A percentile compares a stretch with the other conserved stretches of the same genome.
phyloP scores from a whole-genome alignment of 345 rosid genomes.

The Tarenaya hassleriana region DNA sequence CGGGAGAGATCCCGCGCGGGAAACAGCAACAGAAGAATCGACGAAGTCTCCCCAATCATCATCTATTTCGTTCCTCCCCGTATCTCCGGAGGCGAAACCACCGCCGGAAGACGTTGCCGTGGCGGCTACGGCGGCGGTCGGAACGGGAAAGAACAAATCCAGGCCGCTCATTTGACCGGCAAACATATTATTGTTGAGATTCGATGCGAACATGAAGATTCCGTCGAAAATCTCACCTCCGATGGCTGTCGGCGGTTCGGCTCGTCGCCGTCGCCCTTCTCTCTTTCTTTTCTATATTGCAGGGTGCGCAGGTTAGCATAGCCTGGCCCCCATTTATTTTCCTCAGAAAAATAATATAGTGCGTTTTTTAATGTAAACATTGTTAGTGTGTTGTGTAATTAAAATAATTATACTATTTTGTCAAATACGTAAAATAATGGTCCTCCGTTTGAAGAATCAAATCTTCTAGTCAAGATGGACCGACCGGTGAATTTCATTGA shows the following conservation, averaged over 20 bases:
- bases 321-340: slow-evolving; percentile 22
- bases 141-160: slow-evolving; percentile 25
- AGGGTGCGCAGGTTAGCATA: slow-evolving; percentile 30
- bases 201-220: slow-evolving; percentile 38
- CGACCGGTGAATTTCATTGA: too few species aligned
- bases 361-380: too few species aligned
- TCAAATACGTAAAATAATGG: too few species aligned
- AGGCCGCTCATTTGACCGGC: slow-evolving; percentile 32
- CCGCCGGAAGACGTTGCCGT: too few species aligned
- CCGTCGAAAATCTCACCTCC: slow-evolving; percentile 45
- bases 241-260: slow-evolving; percentile 15
- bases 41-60: slow-evolving; percentile 67
- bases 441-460: too few species aligned
- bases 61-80: slow-evolving; percentile 22
- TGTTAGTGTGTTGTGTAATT: too few species aligned
- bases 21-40: slow-evolving; percentile 16
- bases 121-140: too few species aligned
- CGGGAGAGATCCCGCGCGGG: slow-evolving; percentile 29
- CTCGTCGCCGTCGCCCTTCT: slow-evolving; percentile 29
- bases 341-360: too few species aligned
- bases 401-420: too few species aligned
- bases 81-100: neutral
- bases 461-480: too few species aligned
- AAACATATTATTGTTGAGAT: slow-evolving; percentile 15
- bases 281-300: neutral